phyloP scores from a whole-genome alignment of 768 basidiomycete genomes.

The Leccinum broughii region DNA sequence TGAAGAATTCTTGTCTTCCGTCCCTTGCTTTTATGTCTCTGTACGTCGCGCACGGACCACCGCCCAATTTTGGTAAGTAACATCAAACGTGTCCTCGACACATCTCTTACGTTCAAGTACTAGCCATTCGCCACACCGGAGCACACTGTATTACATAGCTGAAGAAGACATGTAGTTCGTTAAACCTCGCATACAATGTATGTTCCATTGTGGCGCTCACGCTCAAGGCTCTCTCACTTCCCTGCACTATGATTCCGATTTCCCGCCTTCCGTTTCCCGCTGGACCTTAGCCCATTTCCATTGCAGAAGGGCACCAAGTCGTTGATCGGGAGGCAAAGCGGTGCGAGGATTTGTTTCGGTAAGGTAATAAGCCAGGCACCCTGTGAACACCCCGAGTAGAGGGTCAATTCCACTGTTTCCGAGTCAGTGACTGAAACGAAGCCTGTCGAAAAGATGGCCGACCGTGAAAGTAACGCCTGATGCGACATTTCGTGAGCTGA shows the following conservation, averaged over 20 bases:
- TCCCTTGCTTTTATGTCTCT: conserved; percentile 13
- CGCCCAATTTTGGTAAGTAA: background rate
- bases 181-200: background rate
- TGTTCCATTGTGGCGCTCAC: background rate
- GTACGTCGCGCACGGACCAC: conserved; percentile 28
- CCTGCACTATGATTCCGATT: background rate
- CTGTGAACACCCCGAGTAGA: conserved; percentile 75
- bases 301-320: conserved; percentile 50
- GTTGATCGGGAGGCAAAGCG: conserved; percentile 54
- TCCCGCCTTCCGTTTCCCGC: conserved; percentile 9
- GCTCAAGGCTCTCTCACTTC: background rate
- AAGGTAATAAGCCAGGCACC: conserved; percentile 74
- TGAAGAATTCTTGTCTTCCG: conserved; percentile 26
- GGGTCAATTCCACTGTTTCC: conserved; percentile 62
- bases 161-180: background rate
- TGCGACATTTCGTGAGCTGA: conserved; percentile 42
- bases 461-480: conserved; percentile 38
- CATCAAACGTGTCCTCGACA: background rate
- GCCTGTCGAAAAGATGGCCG: conserved; percentile 5
- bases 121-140: background rate
- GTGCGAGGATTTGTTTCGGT: conserved; percentile 81
- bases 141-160: background rate
- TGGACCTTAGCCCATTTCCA: conserved; percentile 66
- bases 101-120: background rate
- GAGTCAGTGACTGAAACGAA: conserved; percentile 5